Percentiles rank a stretch among this genome's conserved stretches.
Evolutionary conservation across 495 filamentous ascomycete genomes (phyloP).

Genomic region (Chlorociboria aeruginascens): DNA sequence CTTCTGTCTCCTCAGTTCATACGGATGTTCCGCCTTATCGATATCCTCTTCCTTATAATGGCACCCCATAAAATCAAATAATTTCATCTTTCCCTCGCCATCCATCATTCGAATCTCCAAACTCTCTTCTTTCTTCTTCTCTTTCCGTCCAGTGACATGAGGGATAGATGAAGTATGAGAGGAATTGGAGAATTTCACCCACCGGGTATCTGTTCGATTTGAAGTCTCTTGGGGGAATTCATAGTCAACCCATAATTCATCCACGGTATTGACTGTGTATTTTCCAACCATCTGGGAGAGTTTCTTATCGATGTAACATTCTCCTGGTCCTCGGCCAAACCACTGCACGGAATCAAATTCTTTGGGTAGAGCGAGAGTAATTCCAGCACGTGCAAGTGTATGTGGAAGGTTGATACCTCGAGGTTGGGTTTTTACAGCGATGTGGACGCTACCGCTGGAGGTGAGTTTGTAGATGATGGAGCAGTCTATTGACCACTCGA

Average conservation of each 20-base stretch:
- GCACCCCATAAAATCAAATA: conserved; percentile 35
- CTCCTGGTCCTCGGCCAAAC: conserved; percentile 55
- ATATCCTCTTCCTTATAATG: conserved; percentile 41
- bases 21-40: conserved; percentile 45
- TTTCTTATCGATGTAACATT: conserved; percentile 53
- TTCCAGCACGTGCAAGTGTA: conserved; percentile 47
- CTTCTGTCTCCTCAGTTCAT: conserved; percentile 37
- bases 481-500: conserved; percentile 48
- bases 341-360: conserved; percentile 33
- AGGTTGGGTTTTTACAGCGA: conserved; percentile 29
- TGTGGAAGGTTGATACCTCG: conserved; percentile 31
- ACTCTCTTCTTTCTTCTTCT: not conserved
- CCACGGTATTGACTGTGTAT: conserved; percentile 24
- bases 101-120: conserved; percentile 27
- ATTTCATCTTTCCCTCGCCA: conserved; percentile 21
- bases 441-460: conserved; percentile 24
- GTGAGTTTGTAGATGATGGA: conserved; percentile 42
- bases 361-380: conserved; percentile 32
- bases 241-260: conserved; percentile 42
- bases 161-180: too few species aligned
- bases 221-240: conserved; percentile 58
- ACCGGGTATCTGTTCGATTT: conserved; percentile 49
- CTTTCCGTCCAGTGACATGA: not conserved
- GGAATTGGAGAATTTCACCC: conserved; percentile 33
- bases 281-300: conserved; percentile 40